Percentiles rank a stretch among this genome's conserved stretches.
These are phyloP conservation scores for Proliferodiscus dingleyae DNA, from an alignment of 2,329 filamentous ascomycete species.

Conservation along the genomic window DNA sequence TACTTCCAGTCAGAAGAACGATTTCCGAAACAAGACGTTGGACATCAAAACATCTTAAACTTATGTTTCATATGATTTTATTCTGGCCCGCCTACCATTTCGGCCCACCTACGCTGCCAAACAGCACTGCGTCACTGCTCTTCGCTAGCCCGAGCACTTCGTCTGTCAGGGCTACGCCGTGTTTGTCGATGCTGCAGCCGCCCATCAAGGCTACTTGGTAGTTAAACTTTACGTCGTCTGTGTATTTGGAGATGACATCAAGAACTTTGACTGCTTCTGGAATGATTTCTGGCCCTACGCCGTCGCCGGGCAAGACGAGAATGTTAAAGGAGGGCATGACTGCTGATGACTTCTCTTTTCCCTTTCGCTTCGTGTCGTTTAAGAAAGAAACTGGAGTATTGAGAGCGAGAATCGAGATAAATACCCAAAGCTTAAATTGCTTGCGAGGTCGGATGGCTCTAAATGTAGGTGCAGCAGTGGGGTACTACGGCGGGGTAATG, in stretches of 20 bases:
- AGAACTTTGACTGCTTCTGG: slow-evolving; percentile 43
- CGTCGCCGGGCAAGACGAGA: slow-evolving; percentile 43
- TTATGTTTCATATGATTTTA: too few relatives aligned
- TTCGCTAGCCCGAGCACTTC: slow-evolving; percentile 76
- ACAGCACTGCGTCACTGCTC: slow-evolving; percentile 76
- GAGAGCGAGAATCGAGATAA: too few relatives aligned
- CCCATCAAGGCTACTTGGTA: slow-evolving; percentile 2
- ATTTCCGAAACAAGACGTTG: too few relatives aligned
- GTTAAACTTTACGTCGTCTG: slow-evolving; percentile 5
- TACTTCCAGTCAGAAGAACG: background rate
- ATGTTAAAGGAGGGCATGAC: slow-evolving; percentile 23
- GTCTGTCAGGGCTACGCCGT: slow-evolving; percentile 72
- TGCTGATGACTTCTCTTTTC: too few relatives aligned
- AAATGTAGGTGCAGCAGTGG: too few relatives aligned
- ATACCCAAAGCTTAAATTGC: too few relatives aligned
- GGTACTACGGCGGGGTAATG: too few relatives aligned
- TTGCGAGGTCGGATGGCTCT: too few relatives aligned
- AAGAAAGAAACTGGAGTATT: too few relatives aligned
- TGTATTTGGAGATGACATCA: slow-evolving; percentile 31
- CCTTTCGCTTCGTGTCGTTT: too few relatives aligned
- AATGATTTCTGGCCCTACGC: slow-evolving; percentile 44
- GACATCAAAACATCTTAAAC: too few relatives aligned
- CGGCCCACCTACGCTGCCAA: slow-evolving; percentile 70
- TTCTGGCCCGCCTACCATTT: slow-evolving; percentile 60
- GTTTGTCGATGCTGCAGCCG: slow-evolving; percentile 71